Conservation (phyloP, 305 asterid genomes). For the Striga hermonthica region DNA sequence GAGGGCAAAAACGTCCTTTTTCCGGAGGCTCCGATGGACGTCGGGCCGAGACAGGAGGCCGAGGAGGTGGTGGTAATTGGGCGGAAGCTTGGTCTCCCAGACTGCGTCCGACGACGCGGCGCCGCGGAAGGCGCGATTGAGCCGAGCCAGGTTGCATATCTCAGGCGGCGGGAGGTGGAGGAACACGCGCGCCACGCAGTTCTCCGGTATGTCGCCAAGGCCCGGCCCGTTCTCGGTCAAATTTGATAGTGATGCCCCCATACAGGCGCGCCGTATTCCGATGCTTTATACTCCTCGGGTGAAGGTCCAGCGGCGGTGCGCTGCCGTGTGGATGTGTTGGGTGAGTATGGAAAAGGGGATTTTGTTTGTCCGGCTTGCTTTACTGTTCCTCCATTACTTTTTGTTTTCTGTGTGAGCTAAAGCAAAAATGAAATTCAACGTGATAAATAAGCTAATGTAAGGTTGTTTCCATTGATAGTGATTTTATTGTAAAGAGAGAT, state of each 20-base stretch:
- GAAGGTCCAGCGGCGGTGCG: slow-evolving; percentile 28
- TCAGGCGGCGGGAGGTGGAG: slow-evolving; percentile 84
- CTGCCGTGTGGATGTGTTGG: slow-evolving; percentile 28
- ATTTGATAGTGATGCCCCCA: slow-evolving; percentile 87
- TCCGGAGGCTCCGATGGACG: slow-evolving; percentile 40
- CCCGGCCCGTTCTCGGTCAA: slow-evolving; percentile 74
- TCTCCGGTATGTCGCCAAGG: slow-evolving; percentile 92
- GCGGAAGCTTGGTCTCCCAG: slow-evolving; percentile 89
- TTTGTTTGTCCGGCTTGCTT: slow-evolving; percentile 33
- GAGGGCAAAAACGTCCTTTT: slow-evolving; percentile 72
- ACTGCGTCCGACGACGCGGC: slow-evolving; percentile 96
- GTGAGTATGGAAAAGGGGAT: slow-evolving; percentile 30
- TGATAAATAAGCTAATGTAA: too few species aligned
- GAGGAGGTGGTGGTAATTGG: slow-evolving; percentile 68
- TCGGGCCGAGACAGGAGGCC: slow-evolving; percentile 45
- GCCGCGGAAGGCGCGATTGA: slow-evolving; percentile 89
- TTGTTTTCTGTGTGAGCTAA: too few species aligned
- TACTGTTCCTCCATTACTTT: slow-evolving; percentile 40
- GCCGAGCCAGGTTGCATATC: slow-evolving; percentile 90
- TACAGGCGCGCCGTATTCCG: slow-evolving; percentile 28
- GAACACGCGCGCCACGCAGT: slow-evolving; percentile 82
- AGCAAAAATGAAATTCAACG: too few species aligned
- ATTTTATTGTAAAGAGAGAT: too few species aligned
- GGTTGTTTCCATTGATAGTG: too few species aligned
- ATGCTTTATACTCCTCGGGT: not conserved